These are phyloP conservation scores for Amphicarpaea edgeworthii DNA, from an alignment of 306 rosid species.

Conservation along the genomic window DNA sequence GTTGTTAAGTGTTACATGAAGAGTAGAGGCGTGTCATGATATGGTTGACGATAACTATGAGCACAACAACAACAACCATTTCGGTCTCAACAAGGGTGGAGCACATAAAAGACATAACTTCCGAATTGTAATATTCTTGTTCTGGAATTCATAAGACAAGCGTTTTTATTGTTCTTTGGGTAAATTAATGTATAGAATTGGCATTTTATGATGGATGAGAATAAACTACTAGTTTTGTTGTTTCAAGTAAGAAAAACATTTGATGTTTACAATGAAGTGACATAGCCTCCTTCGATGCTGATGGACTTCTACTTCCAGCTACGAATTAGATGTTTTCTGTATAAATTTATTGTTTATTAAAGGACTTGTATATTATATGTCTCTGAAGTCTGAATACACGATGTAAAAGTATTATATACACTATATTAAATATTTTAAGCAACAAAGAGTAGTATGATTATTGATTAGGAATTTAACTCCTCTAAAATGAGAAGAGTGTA, in stretches of 20 bases:
- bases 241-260: not conserved
- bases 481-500: too few relatives aligned
- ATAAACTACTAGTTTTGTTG: not conserved
- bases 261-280: not conserved
- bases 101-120: slow-evolving; percentile 9
- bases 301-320: not conserved
- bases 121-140: not conserved
- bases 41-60: slow-evolving; percentile 48
- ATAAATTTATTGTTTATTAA: too few relatives aligned
- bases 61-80: not conserved
- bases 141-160: slow-evolving; percentile 8
- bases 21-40: not conserved
- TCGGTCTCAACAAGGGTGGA: slow-evolving; percentile 46
- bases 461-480: too few relatives aligned
- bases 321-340: too few relatives aligned
- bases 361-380: too few relatives aligned
- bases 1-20: not conserved
- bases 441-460: too few relatives aligned
- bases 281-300: not conserved
- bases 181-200: not conserved
- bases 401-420: too few relatives aligned
- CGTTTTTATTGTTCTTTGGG: not conserved
- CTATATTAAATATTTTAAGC: too few relatives aligned
- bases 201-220: not conserved
- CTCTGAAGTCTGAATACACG: too few relatives aligned